These are phyloP conservation scores for Opeltia flavorubescens DNA, from an alignment of 495 filamentous ascomycete species.

Conservation along the genomic window DNA sequence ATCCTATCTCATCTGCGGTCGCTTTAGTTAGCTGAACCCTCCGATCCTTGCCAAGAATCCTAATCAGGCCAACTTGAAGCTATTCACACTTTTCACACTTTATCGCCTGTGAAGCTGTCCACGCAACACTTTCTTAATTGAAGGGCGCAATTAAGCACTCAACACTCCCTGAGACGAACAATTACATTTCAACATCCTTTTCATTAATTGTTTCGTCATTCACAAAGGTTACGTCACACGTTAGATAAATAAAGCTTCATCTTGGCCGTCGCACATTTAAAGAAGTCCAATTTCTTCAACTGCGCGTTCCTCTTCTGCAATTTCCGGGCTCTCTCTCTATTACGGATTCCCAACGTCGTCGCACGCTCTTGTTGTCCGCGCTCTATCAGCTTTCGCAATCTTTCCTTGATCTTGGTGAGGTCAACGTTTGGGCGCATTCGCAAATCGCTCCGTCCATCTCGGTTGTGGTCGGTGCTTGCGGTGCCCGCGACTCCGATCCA, in stretches of 20 bases:
- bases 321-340: neutral
- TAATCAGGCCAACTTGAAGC: constrained; percentile 5
- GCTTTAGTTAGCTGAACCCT: constrained; percentile 10
- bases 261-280: neutral
- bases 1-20: constrained; percentile 1
- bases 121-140: constrained; percentile 7
- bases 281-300: neutral
- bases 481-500: constrained; percentile 15
- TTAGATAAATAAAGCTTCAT: neutral
- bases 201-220: neutral
- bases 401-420: neutral
- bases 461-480: neutral
- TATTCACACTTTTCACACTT: constrained; percentile 9
- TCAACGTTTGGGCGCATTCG: neutral
- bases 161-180: neutral
- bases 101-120: neutral
- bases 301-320: neutral
- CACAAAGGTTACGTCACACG: neutral
- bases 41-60: neutral
- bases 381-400: too few relatives aligned
- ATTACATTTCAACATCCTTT: neutral
- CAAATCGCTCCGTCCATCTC: neutral
- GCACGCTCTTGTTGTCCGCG: too few relatives aligned
- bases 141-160: too few relatives aligned
- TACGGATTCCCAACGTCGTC: neutral